Conservation (phyloP, 1,284 basidiomycete genomes). For the Wallemia hederae region DNA sequence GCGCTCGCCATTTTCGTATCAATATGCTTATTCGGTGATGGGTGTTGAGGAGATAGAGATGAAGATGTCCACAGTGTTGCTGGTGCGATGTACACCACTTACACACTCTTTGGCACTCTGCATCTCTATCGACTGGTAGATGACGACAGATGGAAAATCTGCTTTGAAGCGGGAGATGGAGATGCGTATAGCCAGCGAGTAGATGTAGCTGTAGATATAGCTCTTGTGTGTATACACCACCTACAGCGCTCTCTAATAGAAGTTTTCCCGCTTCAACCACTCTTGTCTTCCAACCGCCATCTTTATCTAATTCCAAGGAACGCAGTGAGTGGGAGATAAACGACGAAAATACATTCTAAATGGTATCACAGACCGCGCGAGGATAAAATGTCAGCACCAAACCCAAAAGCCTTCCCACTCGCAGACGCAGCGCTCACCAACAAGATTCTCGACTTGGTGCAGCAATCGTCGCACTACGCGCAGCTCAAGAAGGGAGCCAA, state of each 20-base stretch:
- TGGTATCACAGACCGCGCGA: background rate
- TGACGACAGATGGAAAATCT: too few species aligned
- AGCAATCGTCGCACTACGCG: conserved; percentile 74
- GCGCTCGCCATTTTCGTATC: background rate
- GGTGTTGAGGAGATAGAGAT: too few species aligned
- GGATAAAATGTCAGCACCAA: conserved; percentile 7
- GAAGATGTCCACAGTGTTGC: too few species aligned
- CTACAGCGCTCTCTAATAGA: too few species aligned
- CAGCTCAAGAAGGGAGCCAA: conserved; percentile 97
- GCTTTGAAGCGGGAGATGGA: too few species aligned
- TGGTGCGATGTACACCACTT: too few species aligned
- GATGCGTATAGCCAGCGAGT: too few species aligned
- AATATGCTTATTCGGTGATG: background rate
- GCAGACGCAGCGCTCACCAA: conserved; percentile 74
- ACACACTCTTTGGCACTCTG: too few species aligned
- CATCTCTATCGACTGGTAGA: too few species aligned
- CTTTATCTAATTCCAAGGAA: background rate
- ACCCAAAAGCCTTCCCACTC: conserved; percentile 72
- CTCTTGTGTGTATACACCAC: too few species aligned
- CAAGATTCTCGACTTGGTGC: conserved; percentile 64
- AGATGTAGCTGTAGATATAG: too few species aligned
- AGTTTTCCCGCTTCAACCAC: too few species aligned
- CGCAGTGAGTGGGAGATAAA: background rate
- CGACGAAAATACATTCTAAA: background rate
- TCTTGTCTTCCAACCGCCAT: background rate